Evolutionary conservation across 176 grass and related monocot genomes (phyloP), one percentile per base, ranked within the genome.

Genomic region (Bromus sterilis): DNA sequence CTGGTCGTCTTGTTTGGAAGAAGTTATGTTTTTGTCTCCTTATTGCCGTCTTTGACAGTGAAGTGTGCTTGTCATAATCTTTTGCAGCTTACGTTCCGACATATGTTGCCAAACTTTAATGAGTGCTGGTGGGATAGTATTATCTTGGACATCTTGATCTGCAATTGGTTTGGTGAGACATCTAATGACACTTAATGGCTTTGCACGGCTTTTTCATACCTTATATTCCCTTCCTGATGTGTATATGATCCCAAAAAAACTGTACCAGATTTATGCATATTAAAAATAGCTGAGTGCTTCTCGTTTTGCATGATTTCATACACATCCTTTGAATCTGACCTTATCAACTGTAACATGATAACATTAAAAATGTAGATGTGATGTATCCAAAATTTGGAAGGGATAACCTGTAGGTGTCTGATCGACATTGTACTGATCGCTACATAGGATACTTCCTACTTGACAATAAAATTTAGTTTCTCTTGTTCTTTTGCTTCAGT

Each of bases 51-150:
- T 83, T 73, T 86, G n/a, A 71, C 69, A 71, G 10, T 44, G 34
- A 77, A 72, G 31, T 74, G 56, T 86, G 73, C 83, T 86, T 67
- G 37, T 34, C 78, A 67, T 83, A 57, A 73, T 25, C 15, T 70
- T 82, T 82, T 85, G 74, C 93, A 99, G 96, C 86, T 95, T 34
- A 95, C 96, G 34, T 99, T 99, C 88, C 85, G 93, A 71, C 96
- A 99, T 84, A 99, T 99, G 96, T 71, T 99, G 79, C 96, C 96
- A 57, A 99, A 99, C 78, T 99, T 99, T 74, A 99, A 99, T 66
- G 96, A 99, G 85, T 99, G 96, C 66, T 99, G 96, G 96, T 99
- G 96, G 96, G 96, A 99, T 84, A 99, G 96, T 74, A 91, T 99
- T 84, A 82, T 99, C 74, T 85, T 99, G 86, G 96, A 99, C 85